These are phyloP conservation scores for Tetraselmis chui DNA, from an alignment of 139 green algal genomes.

Conservation along the genomic window DNA sequence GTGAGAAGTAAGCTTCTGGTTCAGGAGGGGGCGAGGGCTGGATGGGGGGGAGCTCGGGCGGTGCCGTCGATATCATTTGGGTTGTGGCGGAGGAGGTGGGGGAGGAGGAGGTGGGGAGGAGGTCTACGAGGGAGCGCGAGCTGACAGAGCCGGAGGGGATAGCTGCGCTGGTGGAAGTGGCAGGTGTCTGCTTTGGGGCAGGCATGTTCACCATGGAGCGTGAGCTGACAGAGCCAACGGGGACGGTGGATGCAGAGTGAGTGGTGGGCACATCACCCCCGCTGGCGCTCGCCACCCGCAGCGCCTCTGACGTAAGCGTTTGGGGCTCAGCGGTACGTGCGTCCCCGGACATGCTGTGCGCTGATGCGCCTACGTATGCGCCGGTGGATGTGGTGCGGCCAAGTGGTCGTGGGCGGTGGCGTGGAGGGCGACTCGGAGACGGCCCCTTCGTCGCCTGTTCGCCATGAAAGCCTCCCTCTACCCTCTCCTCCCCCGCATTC, in stretches of 20 bases:
- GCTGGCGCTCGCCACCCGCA: no score
- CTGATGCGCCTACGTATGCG: no score
- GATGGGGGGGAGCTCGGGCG: no score
- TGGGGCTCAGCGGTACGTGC: no score
- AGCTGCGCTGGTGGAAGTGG: not conserved
- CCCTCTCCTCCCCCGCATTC: no score
- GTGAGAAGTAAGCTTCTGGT: not conserved
- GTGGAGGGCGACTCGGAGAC: not conserved
- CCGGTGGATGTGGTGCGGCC: not conserved
- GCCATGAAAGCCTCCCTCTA: no score
- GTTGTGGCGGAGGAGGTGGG: not conserved
- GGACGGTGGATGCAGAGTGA: no score
- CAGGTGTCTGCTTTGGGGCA: not conserved
- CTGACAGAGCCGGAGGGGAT: not conserved
- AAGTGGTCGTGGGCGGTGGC: not conserved
- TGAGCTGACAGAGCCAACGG: no score
- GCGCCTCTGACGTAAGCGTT: no score
- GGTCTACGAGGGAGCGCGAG: not conserved
- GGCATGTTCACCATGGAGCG: not conserved
- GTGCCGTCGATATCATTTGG: no score
- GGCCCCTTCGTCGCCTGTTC: not conserved
- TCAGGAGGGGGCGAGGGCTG: not conserved
- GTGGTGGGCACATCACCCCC: no score
- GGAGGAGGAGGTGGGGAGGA: not conserved
- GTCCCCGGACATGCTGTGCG: no score